phyloP scores from a whole-genome alignment of 768 basidiomycete species.

The Mycena pura region DNA sequence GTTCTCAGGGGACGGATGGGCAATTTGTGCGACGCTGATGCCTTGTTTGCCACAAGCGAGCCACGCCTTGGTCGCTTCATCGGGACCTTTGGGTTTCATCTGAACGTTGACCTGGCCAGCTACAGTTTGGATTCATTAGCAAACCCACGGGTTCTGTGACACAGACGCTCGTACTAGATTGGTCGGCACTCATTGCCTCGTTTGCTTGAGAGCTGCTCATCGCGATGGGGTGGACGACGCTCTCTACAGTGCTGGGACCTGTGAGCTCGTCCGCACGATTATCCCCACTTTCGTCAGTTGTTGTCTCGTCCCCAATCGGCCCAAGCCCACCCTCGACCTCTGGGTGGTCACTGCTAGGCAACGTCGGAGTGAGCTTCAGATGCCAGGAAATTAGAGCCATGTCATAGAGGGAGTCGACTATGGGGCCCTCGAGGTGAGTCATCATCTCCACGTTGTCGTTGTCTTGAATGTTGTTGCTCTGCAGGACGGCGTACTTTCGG shows the following conservation, averaged over 20 bases:
- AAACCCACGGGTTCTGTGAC: too few species aligned
- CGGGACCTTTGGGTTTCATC: constrained; percentile 22
- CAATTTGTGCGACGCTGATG: constrained; percentile 30
- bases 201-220: constrained; percentile 22
- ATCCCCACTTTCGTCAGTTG: constrained; percentile 1
- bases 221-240: constrained; percentile 20
- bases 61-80: constrained; percentile 27
- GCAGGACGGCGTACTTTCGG: constrained; percentile 67
- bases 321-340: constrained; percentile 43
- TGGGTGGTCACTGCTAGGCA: constrained; percentile 47
- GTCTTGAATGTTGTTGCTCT: constrained; percentile 74
- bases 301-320: constrained; percentile 42
- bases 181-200: constrained; percentile 15
- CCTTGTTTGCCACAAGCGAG: constrained; percentile 27
- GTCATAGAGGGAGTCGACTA: constrained; percentile 75
- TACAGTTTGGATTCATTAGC: neutral
- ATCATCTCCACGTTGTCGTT: constrained; percentile 37
- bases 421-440: constrained; percentile 67
- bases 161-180: neutral
- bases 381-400: constrained; percentile 69
- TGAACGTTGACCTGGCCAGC: constrained; percentile 17
- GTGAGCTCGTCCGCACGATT: constrained; percentile 15
- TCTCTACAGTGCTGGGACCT: constrained; percentile 22
- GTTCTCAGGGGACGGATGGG: constrained; percentile 25
- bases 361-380: constrained; percentile 51